Conservation (phyloP, 768 basidiomycete genomes). For the Hortiboletus flavorubellus region DNA sequence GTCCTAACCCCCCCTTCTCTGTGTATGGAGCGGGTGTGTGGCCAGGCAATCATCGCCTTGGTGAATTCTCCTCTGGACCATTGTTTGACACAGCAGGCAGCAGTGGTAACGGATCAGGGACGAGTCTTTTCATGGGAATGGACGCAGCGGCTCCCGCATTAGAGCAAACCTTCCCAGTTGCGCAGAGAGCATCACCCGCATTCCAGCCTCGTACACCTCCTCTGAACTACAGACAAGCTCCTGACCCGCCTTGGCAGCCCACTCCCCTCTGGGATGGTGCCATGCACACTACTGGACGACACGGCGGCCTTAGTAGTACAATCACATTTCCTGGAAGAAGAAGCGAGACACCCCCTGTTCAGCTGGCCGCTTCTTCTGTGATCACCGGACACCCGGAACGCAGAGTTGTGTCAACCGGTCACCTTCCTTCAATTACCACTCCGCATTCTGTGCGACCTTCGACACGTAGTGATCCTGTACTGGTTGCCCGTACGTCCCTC, state of each 20-base stretch:
- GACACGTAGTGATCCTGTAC: neutral
- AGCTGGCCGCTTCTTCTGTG: neutral
- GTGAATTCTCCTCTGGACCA: neutral
- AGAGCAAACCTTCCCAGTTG: slow-evolving; percentile 1
- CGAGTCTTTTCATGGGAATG: neutral
- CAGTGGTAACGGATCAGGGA: neutral
- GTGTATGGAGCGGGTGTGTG: neutral
- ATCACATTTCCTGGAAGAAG: neutral
- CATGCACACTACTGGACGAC: neutral
- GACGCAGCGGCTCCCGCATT: neutral
- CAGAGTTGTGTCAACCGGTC: neutral
- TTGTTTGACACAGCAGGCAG: neutral
- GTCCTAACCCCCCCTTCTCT: neutral
- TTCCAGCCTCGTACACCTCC: neutral
- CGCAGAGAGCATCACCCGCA: neutral
- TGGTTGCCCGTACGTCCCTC: slow-evolving; percentile 10
- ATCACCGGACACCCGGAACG: neutral
- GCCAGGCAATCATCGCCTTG: neutral
- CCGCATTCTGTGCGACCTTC: neutral
- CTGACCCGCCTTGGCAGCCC: slow-evolving; percentile 1
- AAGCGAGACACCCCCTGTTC: neutral
- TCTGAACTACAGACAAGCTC: neutral
- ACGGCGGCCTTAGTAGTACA: neutral
- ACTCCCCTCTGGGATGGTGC: neutral
- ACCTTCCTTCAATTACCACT: neutral